These are phyloP conservation scores for Corchorus olitorius DNA, from an alignment of 345 rosid genomes.

Conservation along the genomic window DNA sequence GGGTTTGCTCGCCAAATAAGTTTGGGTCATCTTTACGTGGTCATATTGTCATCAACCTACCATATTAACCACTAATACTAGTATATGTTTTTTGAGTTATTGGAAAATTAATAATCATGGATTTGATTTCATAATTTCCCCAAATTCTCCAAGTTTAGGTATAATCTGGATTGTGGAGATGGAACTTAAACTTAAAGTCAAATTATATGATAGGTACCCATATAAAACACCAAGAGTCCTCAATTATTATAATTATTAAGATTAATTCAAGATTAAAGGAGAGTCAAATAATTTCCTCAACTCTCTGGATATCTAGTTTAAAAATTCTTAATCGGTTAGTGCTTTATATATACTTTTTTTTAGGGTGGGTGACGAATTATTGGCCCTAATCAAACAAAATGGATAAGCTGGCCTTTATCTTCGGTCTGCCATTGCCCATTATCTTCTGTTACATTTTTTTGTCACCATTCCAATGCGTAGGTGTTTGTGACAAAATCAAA, in stretches of 20 bases:
- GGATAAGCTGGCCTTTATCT: neutral
- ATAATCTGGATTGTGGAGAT: neutral
- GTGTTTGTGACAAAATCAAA: neutral
- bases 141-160: neutral
- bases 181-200: neutral
- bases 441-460: conserved; percentile 14
- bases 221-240: neutral
- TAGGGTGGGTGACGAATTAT: neutral
- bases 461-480: neutral
- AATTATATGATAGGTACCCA: no score
- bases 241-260: neutral
- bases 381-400: neutral
- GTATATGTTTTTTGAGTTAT: neutral
- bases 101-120: neutral
- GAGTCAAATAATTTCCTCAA: neutral
- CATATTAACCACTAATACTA: neutral
- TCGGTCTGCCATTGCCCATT: conserved; percentile 17
- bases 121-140: neutral
- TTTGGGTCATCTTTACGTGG: neutral
- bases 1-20: neutral
- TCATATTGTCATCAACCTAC: neutral
- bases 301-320: neutral
- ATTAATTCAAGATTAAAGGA: neutral
- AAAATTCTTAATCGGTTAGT: neutral
- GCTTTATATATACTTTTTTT: neutral